These are phyloP conservation scores for Xylaria longipes DNA, from an alignment of 495 filamentous ascomycete genomes.

Conservation along the genomic window DNA sequence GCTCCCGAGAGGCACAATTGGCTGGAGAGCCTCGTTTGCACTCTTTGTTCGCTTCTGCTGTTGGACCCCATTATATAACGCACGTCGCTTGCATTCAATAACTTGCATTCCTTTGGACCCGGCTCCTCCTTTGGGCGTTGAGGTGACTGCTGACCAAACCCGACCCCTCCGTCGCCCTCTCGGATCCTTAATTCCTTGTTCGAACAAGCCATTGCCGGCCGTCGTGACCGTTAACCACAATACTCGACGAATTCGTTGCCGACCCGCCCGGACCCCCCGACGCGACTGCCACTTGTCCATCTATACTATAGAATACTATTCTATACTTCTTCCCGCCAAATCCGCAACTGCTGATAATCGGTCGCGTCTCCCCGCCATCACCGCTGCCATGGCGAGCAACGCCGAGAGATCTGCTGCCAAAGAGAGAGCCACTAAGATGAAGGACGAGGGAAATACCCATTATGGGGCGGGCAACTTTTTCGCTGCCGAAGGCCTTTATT, in stretches of 20 bases:
- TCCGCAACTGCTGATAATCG: too few species aligned
- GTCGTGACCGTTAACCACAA: not conserved
- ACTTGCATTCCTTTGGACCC: not conserved
- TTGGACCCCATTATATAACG: not conserved
- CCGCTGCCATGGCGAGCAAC: slow-evolving; percentile 25
- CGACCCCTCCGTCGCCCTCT: not conserved
- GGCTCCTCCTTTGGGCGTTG: not conserved
- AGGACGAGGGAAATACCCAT: slow-evolving; percentile 67
- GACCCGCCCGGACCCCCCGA: not conserved
- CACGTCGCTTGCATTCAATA: not conserved
- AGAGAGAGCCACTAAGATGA: slow-evolving; percentile 41
- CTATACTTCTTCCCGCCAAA: not conserved
- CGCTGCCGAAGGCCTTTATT: slow-evolving; percentile 79
- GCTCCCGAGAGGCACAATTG: not conserved
- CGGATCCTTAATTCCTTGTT: not conserved
- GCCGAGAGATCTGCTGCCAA: slow-evolving; percentile 34
- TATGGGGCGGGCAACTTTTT: slow-evolving; percentile 74
- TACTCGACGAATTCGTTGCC: not conserved
- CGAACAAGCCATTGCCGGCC: not conserved
- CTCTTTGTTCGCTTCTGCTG: not conserved
- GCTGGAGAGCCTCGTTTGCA: not conserved
- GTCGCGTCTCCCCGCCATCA: not conserved
- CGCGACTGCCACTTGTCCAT: not conserved
- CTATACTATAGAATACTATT: not conserved
- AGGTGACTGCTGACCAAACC: not conserved